Evolutionary conservation across 257 asterid species (phyloP), one percentile per base, ranked within the genome.

Genomic region (Scutellaria baicalensis): DNA sequence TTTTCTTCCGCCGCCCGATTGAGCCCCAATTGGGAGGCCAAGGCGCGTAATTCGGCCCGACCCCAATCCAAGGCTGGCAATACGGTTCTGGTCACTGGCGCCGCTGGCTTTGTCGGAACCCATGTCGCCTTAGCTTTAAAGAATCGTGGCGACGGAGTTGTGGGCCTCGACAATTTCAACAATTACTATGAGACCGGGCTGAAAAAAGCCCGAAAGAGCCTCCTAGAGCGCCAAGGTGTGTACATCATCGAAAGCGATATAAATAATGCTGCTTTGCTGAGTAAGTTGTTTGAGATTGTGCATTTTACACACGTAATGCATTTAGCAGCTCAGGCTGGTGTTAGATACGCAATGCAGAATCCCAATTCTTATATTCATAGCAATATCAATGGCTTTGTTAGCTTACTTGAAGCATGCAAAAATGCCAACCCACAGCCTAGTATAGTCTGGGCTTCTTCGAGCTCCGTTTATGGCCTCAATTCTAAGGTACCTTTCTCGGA

Each of bases 301-400:
- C 83, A 75, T 18, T 90, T 90, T 66, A 88, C 83, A 1, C 97
- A 90, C 61, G 95, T 90, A 0, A 86, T 90, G 93, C 97, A 90
- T 68, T 63, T 90, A 75, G 97, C 97, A 0, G 97, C 97, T 4
- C 97, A 90, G 76, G 97, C 97, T 3, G 95, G 97, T 1, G 97
- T 90, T 5, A 75, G 97, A 39, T 88, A 90, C 62, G 97, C 97
- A 12, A 84, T 90, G 93, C 83, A 86, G 68, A 86, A 87, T 45
- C 95, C 97, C 6, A 64, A 54, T 49, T 88, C 97, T 6, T 90
- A 90, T 50, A 70, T 90, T 18, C 91, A 80, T 50, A 85, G 95
- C 62, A 90, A 90, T 58, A 79, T 90, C 5, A 75, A 83, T 43
- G 97, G 97, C 39, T 84, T 90, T 62, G 95, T 90, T 9, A 79